Conservation (phyloP, 2,329 filamentous ascomycete species). For the Calonectria hawksworthii region DNA sequence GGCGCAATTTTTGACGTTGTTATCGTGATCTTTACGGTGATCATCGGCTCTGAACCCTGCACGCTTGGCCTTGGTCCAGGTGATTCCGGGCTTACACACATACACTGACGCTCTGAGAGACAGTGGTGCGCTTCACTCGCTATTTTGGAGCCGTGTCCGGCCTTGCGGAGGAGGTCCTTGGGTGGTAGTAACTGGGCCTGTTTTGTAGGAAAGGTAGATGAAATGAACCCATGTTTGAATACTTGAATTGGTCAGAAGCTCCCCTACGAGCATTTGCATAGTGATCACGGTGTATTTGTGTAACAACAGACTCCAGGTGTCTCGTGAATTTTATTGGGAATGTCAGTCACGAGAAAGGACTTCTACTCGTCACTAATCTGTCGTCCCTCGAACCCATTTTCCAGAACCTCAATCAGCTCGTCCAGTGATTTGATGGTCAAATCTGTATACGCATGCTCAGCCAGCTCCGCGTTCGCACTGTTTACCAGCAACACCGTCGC, state of each 20-base stretch:
- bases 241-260: background rate
- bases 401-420: slow-evolving; percentile 81
- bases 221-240: slow-evolving; percentile 39
- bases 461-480: slow-evolving; percentile 80
- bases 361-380: slow-evolving; percentile 37
- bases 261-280: background rate
- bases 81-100: slow-evolving; percentile 21
- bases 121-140: slow-evolving; percentile 32
- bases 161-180: slow-evolving; percentile 35
- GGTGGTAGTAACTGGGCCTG: slow-evolving; percentile 37
- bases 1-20: slow-evolving; percentile 49
- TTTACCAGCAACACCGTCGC: slow-evolving; percentile 92
- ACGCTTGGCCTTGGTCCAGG: slow-evolving; percentile 38
- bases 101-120: slow-evolving; percentile 33
- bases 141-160: slow-evolving; percentile 37
- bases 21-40: slow-evolving; percentile 42
- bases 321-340: background rate
- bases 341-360: background rate
- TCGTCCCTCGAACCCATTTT: slow-evolving; percentile 78
- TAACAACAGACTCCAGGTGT: background rate
- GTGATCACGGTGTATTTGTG: background rate
- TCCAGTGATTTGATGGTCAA: slow-evolving; percentile 79
- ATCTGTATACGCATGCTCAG: slow-evolving; percentile 82
- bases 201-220: slow-evolving; percentile 43
- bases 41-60: slow-evolving; percentile 39